These are phyloP conservation scores for Auriculariales sp. DNA, from an alignment of 768 basidiomycete genomes.

Conservation along the genomic window DNA sequence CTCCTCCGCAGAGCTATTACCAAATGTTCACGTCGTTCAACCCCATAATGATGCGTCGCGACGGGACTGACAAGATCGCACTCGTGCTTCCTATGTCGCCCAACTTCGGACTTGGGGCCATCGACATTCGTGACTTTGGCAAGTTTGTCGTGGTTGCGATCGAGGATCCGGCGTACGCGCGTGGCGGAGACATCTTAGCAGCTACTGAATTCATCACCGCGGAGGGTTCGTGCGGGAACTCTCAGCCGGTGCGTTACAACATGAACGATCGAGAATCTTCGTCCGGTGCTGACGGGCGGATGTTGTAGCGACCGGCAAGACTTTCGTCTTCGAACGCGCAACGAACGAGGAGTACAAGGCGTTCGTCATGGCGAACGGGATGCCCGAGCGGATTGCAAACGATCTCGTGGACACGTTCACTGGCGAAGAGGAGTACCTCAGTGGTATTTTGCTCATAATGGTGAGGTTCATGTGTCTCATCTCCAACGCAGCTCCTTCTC, in stretches of 20 bases:
- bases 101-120: background rate
- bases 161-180: background rate
- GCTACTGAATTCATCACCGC: background rate
- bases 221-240: background rate
- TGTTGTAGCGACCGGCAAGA: background rate
- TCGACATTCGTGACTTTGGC: background rate
- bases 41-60: background rate
- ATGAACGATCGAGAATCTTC: background rate
- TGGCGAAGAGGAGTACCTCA: background rate
- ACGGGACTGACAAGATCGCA: background rate
- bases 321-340: background rate
- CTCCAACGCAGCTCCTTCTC: background rate
- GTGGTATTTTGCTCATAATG: background rate
- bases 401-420: background rate
- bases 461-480: background rate
- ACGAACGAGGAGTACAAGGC: background rate
- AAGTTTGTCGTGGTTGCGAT: background rate
- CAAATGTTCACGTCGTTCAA: background rate
- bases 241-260: background rate
- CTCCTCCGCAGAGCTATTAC: slow-evolving; percentile 5
- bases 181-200: background rate
- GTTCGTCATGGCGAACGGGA: background rate
- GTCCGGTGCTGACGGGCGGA: background rate
- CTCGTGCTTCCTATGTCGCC: background rate
- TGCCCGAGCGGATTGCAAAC: background rate